Conservation (phyloP, 2,329 filamentous ascomycete genomes). For the Onygena corvina region DNA sequence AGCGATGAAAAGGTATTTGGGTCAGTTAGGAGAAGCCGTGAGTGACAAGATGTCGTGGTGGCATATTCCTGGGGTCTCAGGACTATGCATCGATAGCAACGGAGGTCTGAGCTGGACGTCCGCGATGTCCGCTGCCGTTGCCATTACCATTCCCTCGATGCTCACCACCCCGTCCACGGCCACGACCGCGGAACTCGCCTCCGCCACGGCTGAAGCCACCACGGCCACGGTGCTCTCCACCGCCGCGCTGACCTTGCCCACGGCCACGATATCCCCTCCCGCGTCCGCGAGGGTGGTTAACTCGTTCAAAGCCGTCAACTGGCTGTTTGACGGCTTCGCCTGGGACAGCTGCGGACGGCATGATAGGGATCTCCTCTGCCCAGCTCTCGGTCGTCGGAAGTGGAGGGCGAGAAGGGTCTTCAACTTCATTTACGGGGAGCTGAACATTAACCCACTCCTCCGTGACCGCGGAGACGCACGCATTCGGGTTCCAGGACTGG, state of each 20-base stretch:
- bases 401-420: constrained; percentile 3
- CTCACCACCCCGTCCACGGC: constrained; percentile 25
- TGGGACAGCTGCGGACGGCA: constrained; percentile 31
- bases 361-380: constrained; percentile 70
- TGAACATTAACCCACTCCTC: constrained; percentile 68
- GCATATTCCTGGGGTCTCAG: neutral
- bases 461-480: constrained; percentile 38
- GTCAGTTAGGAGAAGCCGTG: no score
- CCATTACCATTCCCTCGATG: constrained; percentile 24
- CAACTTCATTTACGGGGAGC: constrained; percentile 38
- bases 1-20: neutral
- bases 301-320: constrained; percentile 27
- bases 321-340: constrained; percentile 10
- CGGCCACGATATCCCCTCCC: constrained; percentile 27
- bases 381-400: constrained; percentile 52
- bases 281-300: constrained; percentile 27
- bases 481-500: constrained; percentile 42
- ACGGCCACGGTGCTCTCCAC: constrained; percentile 29
- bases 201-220: constrained; percentile 20
- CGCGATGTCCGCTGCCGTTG: constrained; percentile 11
- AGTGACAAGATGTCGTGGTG: neutral
- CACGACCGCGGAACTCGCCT: constrained; percentile 28
- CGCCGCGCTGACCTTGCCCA: constrained; percentile 17
- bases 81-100: neutral
- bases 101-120: constrained; percentile 13